These are phyloP conservation scores for Cryptomeria japonica DNA, from an alignment of 75 land plant species.

Conservation along the genomic window DNA sequence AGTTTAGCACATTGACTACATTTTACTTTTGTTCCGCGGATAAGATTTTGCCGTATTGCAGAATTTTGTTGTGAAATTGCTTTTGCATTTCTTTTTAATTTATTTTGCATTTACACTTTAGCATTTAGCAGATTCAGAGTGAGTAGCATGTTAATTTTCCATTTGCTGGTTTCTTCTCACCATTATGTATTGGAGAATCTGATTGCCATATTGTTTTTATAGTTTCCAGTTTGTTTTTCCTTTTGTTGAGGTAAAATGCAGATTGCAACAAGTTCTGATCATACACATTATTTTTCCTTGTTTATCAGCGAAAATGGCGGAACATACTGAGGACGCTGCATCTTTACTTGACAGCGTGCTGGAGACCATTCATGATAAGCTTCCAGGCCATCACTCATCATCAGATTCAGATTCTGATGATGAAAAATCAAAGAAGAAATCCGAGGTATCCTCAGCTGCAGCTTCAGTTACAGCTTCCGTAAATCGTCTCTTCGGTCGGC, in stretches of 20 bases:
- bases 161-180: neutral
- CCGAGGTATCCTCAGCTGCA: neutral
- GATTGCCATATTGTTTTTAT: neutral
- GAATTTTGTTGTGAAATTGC: neutral
- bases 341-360: conserved; percentile 15
- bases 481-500: conserved; percentile 56
- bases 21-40: neutral
- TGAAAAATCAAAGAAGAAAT: conserved; percentile 16
- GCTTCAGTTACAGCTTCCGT: conserved; percentile 10
- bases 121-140: neutral
- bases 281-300: neutral
- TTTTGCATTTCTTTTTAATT: neutral
- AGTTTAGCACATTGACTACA: neutral
- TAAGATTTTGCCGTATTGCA: neutral
- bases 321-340: conserved; percentile 14
- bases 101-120: neutral
- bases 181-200: neutral
- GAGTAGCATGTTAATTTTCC: neutral
- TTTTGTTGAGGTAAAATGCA: neutral
- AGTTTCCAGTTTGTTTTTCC: neutral
- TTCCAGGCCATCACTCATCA: conserved; percentile 26
- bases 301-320: conserved; percentile 20
- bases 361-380: conserved; percentile 35
- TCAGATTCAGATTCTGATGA: conserved; percentile 37
- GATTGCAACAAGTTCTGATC: neutral